Percentiles rank a stretch among this genome's conserved stretches.
phyloP scores from a whole-genome alignment of 1,284 basidiomycete species.

The Cutaneotrichosporon sp. region DNA sequence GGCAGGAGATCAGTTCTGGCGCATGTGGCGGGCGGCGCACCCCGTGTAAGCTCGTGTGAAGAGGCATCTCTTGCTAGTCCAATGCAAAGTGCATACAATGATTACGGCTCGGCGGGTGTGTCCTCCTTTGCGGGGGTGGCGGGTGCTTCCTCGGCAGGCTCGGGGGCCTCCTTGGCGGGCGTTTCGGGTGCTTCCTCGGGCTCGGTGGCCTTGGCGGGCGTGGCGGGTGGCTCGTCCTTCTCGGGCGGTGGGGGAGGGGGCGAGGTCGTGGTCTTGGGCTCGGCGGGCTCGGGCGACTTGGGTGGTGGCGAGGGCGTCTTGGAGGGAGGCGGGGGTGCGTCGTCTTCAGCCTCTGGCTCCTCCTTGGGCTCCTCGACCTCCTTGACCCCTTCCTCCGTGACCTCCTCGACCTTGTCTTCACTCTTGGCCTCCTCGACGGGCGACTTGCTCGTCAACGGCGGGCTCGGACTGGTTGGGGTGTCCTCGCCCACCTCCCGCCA shows the following conservation, averaged over 20 bases:
- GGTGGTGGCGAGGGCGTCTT: neutral
- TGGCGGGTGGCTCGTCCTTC: neutral
- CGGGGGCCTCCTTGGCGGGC: neutral
- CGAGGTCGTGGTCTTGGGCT: neutral
- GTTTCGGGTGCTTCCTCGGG: neutral
- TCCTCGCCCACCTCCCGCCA: conserved; percentile 4
- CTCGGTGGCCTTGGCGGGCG: neutral
- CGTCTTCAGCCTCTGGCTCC: conserved; percentile 13
- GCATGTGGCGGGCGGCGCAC: conserved; percentile 2
- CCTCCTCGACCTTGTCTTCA: neutral
- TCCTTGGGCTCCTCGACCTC: conserved; percentile 8
- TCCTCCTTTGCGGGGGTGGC: neutral
- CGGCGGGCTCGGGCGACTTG: conserved; percentile 1
- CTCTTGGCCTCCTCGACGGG: neutral
- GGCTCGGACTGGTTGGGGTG: neutral
- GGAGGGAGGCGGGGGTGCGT: neutral
- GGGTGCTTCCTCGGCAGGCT: neutral
- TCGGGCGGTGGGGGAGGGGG: neutral
- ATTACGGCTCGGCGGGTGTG: conserved; percentile 3
- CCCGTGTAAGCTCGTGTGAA: neutral
- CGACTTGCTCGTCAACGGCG: conserved; percentile 4
- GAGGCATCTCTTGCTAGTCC: neutral
- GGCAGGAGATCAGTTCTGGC: conserved; percentile 8
- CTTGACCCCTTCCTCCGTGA: neutral
- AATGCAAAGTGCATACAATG: conserved; percentile 10